These are phyloP conservation scores for Yamagishiella unicocca DNA, from an alignment of 139 green algal genomes.

Conservation along the genomic window DNA sequence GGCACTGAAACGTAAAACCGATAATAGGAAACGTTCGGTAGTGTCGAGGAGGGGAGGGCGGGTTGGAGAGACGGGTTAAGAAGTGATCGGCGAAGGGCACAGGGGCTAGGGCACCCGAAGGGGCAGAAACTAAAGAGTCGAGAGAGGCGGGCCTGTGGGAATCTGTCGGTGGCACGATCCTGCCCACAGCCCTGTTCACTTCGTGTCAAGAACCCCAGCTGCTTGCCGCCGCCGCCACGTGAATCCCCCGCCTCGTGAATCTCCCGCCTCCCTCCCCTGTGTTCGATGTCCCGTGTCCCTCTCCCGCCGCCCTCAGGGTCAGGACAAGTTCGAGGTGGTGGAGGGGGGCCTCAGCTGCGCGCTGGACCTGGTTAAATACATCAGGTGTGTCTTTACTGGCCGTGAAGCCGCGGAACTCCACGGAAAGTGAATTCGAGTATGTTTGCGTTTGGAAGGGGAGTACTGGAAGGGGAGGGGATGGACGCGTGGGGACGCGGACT, in stretches of 20 bases:
- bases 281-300: too few relatives aligned
- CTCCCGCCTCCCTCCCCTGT: too few relatives aligned
- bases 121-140: not conserved
- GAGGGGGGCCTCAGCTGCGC: constrained; percentile 95
- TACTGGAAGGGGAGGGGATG: not conserved
- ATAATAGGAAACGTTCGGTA: too few relatives aligned
- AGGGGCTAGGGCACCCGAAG: too few relatives aligned
- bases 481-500: not conserved
- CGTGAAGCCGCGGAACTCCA: not conserved
- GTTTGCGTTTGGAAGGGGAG: too few relatives aligned
- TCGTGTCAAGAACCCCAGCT: too few relatives aligned
- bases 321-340: constrained; percentile 90
- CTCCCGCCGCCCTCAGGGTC: constrained; percentile 58
- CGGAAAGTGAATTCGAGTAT: too few relatives aligned
- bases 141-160: not conserved
- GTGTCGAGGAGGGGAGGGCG: not conserved
- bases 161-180: not conserved
- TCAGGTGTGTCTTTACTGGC: constrained; percentile 61
- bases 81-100: too few relatives aligned
- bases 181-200: too few relatives aligned
- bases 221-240: too few relatives aligned
- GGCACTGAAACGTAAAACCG: too few relatives aligned
- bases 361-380: constrained; percentile 96
- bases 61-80: not conserved
- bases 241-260: too few relatives aligned